Evolutionary conservation across 2,329 filamentous ascomycete genomes (phyloP).

Genomic region (Exophiala sp.): DNA sequence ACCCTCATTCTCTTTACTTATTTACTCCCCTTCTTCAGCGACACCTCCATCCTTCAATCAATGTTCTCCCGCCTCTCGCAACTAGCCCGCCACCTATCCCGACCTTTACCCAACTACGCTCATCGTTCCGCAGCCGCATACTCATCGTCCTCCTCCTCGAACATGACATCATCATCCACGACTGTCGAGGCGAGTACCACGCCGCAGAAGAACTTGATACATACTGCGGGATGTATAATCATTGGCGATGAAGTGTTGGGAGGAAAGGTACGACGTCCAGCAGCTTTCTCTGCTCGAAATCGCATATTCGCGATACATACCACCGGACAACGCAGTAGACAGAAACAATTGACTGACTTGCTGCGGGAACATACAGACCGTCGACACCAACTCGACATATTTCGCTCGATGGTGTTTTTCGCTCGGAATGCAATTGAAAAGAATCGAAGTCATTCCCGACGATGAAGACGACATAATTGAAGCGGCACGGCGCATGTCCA

Average conservation of each 20-base stretch:
- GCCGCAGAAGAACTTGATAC: constrained; percentile 55
- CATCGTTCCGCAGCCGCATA: constrained; percentile 43
- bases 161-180: constrained; percentile 42
- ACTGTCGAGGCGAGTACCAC: constrained; percentile 26
- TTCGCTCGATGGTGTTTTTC: constrained; percentile 62
- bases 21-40: too few species aligned
- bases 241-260: constrained; percentile 89
- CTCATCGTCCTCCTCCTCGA: constrained; percentile 23
- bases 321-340: too few species aligned
- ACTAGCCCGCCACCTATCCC: constrained; percentile 64
- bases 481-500: constrained; percentile 78
- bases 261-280: constrained; percentile 62
- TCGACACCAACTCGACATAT: constrained; percentile 61
- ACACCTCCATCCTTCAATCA: too few species aligned
- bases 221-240: constrained; percentile 85
- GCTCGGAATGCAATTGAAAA: constrained; percentile 64
- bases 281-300: background rate
- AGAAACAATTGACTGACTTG: too few species aligned
- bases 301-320: too few species aligned
- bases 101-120: constrained; percentile 54
- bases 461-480: constrained; percentile 87
- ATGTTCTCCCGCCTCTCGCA: constrained; percentile 77
- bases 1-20: too few species aligned
- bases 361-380: constrained; percentile 42
- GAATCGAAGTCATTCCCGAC: constrained; percentile 88